Evolutionary conservation across 1,284 basidiomycete genomes (phyloP), one percentile per base, ranked within the genome.

Genomic region (Heliocybe sulcata): DNA sequence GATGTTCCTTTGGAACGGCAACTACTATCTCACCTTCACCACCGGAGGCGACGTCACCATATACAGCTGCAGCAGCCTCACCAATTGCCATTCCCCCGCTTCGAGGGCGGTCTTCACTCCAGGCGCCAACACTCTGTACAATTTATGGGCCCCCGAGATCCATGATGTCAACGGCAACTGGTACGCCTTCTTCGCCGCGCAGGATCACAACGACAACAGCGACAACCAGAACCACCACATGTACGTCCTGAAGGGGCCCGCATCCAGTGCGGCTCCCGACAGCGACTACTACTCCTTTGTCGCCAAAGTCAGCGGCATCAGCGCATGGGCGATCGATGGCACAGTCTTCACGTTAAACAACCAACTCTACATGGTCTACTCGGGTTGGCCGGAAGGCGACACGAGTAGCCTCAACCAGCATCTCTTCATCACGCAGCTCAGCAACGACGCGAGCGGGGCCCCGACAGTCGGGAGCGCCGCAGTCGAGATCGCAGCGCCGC

Each of bases 1-100:
- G 47, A 29, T 49, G 47, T 20, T 10, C 8, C 47, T n/a, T 12
- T 29, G 27, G 23, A 29, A 29, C 47, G 47, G 27, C 9, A 26
- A 26, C 47, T 49, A 49, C 47, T 25, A 49, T 25, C 27, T 49
- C 14, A 49, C 47, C 47, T 49, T 26, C 47, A 49, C 47, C 47
- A 49, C 19, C 22, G 47, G 47, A 25, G 47, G 27, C 23, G 27
- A 49, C 27, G 47, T 49, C 23, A 14, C 11, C 8, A 29, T 49
- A 11, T 29, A 29, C 23, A 19, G 22, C 6, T 49, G 23, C 27
- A 16, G 14, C 22, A 49, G 27, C 47, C 27, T 49, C 23, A 29
- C 47, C 27, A 22, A 49, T 26, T 42, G 38, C 38, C 38, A 42
- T 42, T 49, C 27, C 16, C 23, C 22, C 4, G 47, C 27, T 14